Conservation (phyloP, 495 filamentous ascomycete genomes). For the Penicillium flavigenum region DNA sequence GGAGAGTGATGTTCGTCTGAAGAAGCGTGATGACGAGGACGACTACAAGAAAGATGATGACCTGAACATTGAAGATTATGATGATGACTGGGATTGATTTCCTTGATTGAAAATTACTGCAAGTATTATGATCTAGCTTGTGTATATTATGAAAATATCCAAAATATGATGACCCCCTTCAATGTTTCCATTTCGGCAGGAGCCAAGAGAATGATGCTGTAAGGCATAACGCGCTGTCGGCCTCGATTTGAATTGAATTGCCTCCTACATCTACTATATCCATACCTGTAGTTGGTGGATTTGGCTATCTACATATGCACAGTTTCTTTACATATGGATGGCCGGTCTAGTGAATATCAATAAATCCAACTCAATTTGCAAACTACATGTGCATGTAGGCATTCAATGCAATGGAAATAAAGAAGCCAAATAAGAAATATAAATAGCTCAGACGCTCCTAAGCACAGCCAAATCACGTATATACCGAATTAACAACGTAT, state of each 20-base stretch:
- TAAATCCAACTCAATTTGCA: not conserved
- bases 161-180: not conserved
- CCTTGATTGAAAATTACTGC: slow-evolving; percentile 9
- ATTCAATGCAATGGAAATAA: not conserved
- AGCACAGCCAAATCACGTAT: not conserved
- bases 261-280: not conserved
- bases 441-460: not conserved
- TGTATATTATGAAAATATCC: slow-evolving; percentile 26
- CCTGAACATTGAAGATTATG: slow-evolving; percentile 56
- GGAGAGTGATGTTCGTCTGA: slow-evolving; percentile 72
- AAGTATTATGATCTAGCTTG: slow-evolving; percentile 18
- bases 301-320: not conserved
- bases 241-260: not conserved
- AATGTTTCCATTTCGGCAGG: not conserved
- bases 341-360: not conserved
- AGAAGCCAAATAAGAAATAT: not conserved
- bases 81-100: slow-evolving; percentile 78
- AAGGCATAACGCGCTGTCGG: not conserved
- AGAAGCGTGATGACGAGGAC: slow-evolving; percentile 61
- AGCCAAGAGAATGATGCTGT: not conserved
- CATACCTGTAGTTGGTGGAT: not conserved
- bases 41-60: slow-evolving; percentile 48
- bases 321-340: not conserved
- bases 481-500: not conserved
- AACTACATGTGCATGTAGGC: not conserved